A percentile compares a stretch with the other conserved stretches of the same genome.
Evolutionary conservation across 495 filamentous ascomycete species (phyloP).

Genomic region (Tuber umbilicatum): DNA sequence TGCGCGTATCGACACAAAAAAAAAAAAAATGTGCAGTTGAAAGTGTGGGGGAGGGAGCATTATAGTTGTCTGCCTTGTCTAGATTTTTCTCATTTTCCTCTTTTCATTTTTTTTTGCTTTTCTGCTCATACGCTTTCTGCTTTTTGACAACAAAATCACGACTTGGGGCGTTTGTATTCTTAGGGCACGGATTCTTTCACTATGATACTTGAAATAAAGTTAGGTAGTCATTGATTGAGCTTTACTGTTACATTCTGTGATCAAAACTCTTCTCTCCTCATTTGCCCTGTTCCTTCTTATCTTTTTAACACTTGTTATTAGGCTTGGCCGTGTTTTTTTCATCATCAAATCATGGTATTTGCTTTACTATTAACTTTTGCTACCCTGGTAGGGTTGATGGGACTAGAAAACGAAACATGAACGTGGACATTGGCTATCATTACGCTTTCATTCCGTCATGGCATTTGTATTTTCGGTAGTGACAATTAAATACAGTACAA

Average conservation of each 20-base stretch:
- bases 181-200: conserved; percentile 28
- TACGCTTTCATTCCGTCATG: not conserved
- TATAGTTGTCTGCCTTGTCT: conserved; percentile 17
- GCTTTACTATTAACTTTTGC: not conserved
- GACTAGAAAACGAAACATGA: not conserved
- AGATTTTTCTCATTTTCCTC: conserved; percentile 30
- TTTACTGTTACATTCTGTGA: not conserved
- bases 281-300: not conserved
- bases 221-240: not conserved
- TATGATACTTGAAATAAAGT: not conserved
- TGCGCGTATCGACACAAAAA: not conserved
- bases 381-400: not conserved
- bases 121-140: not conserved
- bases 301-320: not conserved
- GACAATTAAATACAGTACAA: not conserved
- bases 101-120: conserved; percentile 7
- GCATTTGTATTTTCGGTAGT: not conserved
- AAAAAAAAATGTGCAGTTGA: conserved; percentile 9
- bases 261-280: not conserved
- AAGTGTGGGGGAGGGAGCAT: not conserved
- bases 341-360: not conserved
- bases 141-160: conserved; percentile 5
- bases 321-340: not conserved
- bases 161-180: conserved; percentile 36
- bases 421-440: not conserved